A percentile compares a stretch with the other conserved stretches of the same genome.
Evolutionary conservation across 495 filamentous ascomycete species (phyloP).

Genomic region (Penicillium fimorum): DNA sequence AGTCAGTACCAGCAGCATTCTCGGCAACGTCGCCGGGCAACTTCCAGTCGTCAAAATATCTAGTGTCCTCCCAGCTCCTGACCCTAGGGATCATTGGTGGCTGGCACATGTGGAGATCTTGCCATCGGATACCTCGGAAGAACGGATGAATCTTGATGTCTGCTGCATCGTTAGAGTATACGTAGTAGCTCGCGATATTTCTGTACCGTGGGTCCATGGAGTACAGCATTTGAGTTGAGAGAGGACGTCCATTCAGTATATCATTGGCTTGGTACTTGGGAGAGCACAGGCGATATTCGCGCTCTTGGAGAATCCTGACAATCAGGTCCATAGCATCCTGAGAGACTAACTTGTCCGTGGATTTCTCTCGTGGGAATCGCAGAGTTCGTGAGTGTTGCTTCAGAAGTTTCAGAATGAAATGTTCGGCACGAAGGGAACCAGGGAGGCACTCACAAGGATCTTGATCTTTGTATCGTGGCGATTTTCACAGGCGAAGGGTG

Average conservation of each 20-base stretch:
- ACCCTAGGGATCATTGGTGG: slow-evolving; percentile 80
- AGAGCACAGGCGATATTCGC: slow-evolving; percentile 71
- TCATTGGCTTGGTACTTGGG: slow-evolving; percentile 68
- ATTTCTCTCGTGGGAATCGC: slow-evolving; percentile 61
- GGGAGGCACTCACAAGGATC: slow-evolving; percentile 60
- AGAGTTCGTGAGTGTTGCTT: slow-evolving; percentile 53
- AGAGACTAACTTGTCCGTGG: slow-evolving; percentile 51
- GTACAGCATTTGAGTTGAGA: slow-evolving; percentile 34
- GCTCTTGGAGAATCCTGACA: slow-evolving; percentile 69
- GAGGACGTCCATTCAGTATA: slow-evolving; percentile 31
- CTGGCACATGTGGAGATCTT: slow-evolving; percentile 58
- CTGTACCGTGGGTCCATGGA: slow-evolving; percentile 32
- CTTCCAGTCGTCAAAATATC: slow-evolving; percentile 83
- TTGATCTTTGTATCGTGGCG: slow-evolving; percentile 76
- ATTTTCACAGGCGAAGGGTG: slow-evolving; percentile 82
- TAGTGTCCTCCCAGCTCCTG: slow-evolving; percentile 71
- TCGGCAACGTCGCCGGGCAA: slow-evolving; percentile 55
- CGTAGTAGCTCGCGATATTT: slow-evolving; percentile 53
- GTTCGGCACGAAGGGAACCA: neutral
- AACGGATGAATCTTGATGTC: slow-evolving; percentile 78
- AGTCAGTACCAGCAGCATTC: slow-evolving; percentile 27
- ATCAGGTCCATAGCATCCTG: slow-evolving; percentile 72
- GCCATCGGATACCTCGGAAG: slow-evolving; percentile 68
- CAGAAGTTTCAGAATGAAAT: neutral
- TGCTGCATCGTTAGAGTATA: slow-evolving; percentile 74